A percentile compares a stretch with the other conserved stretches of the same genome.
Evolutionary conservation across 2,329 filamentous ascomycete species (phyloP).

Genomic region (Botryotinia narcissicola): DNA sequence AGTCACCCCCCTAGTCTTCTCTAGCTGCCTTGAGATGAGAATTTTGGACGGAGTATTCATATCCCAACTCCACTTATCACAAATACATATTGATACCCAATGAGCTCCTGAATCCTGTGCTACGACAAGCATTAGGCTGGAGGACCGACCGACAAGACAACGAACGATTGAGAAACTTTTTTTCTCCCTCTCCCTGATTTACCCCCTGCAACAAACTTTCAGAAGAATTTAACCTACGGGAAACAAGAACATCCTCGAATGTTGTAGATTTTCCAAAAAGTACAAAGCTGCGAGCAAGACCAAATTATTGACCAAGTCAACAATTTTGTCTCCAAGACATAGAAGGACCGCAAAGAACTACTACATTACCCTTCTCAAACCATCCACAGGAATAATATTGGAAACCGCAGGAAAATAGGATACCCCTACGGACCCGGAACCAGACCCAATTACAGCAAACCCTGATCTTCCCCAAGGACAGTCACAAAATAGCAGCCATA

Average conservation of each 20-base stretch:
- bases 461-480: background rate
- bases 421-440: slow-evolving; percentile 1
- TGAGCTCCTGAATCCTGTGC: slow-evolving; percentile 7
- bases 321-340: slow-evolving; percentile 2
- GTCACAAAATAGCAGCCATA: slow-evolving; percentile 1
- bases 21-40: slow-evolving; percentile 6
- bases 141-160: slow-evolving; percentile 2
- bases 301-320: slow-evolving; percentile 12
- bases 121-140: slow-evolving; percentile 15
- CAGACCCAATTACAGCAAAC: background rate
- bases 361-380: background rate
- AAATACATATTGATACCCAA: slow-evolving; percentile 21
- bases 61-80: slow-evolving; percentile 20
- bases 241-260: slow-evolving; percentile 14
- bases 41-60: slow-evolving; percentile 7
- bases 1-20: background rate
- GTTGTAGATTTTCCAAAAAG: slow-evolving; percentile 10
- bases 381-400: slow-evolving; percentile 4
- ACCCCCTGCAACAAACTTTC: background rate
- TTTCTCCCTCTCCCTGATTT: background rate
- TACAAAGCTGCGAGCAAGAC: slow-evolving; percentile 17
- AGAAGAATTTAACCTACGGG: slow-evolving; percentile 9
- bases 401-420: slow-evolving; percentile 5
- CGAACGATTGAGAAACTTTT: slow-evolving; percentile 6
- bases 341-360: slow-evolving; percentile 1